These are phyloP conservation scores for Candida adriatica DNA, from an alignment of 805 yeast species.

Conservation along the genomic window DNA sequence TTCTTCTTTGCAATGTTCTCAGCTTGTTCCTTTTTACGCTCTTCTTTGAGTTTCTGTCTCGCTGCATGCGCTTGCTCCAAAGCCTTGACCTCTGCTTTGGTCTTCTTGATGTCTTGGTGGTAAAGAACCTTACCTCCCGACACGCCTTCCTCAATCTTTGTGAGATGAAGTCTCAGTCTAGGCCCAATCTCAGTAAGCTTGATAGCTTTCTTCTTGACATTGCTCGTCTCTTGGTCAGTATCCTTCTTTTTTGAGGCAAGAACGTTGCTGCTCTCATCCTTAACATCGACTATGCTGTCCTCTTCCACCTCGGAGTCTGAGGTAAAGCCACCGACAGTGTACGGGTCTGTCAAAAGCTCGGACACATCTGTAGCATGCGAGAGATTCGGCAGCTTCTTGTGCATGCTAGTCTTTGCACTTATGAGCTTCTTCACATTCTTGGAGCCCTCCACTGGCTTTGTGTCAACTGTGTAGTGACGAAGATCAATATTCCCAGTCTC, in stretches of 20 bases:
- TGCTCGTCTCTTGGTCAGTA: constrained; percentile 16
- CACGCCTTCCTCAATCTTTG: constrained; percentile 88
- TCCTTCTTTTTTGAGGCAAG: constrained; percentile 18
- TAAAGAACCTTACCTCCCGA: constrained; percentile 85
- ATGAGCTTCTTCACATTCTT: constrained; percentile 22
- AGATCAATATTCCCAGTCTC: constrained; percentile 71
- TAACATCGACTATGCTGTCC: constrained; percentile 68
- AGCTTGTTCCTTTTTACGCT: constrained; percentile 71
- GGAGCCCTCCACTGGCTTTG: constrained; percentile 67
- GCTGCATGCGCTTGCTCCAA: constrained; percentile 64
- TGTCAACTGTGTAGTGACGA: constrained; percentile 85
- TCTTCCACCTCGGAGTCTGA: constrained; percentile 94
- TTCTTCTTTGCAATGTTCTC: constrained; percentile 71
- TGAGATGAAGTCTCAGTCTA: constrained; percentile 63
- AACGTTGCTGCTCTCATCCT: constrained; percentile 21
- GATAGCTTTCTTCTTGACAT: constrained; percentile 66
- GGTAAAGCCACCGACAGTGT: constrained; percentile 72
- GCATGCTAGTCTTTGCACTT: constrained; percentile 18
- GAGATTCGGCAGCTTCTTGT: constrained; percentile 26
- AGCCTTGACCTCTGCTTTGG: constrained; percentile 48
- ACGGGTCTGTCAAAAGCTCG: constrained; percentile 77
- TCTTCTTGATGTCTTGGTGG: constrained; percentile 65
- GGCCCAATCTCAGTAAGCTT: constrained; percentile 93
- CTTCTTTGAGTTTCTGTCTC: constrained; percentile 54
- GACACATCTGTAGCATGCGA: constrained; percentile 64